Conservation (phyloP, 257 asterid genomes). For the Jaltomata sinuosa region DNA sequence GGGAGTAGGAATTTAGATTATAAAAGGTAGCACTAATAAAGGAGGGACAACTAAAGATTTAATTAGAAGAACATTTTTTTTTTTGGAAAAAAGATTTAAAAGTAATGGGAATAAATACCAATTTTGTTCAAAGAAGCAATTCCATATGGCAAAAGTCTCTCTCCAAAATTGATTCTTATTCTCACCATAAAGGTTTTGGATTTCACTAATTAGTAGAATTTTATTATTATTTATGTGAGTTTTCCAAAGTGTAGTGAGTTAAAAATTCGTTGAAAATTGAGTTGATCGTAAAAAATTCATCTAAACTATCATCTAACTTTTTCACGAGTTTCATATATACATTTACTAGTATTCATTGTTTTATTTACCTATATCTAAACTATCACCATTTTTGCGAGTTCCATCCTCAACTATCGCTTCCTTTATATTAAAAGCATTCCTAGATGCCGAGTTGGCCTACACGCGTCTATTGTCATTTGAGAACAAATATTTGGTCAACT, state of each 20-base stretch:
- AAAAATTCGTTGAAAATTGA: not conserved
- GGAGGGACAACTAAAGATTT: constrained; percentile 5
- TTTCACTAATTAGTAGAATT: not conserved
- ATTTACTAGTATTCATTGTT: too few relatives aligned
- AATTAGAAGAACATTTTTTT: not conserved
- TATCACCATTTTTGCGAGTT: not conserved
- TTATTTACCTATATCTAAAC: too few relatives aligned
- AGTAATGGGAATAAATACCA: constrained; percentile 32
- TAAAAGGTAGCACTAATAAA: constrained; percentile 1
- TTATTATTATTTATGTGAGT: not conserved
- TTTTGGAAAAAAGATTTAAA: not conserved
- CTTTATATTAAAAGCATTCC: not conserved
- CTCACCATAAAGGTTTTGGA: constrained; percentile 4
- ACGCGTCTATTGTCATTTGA: too few relatives aligned
- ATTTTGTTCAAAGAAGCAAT: not conserved
- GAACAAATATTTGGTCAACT: too few relatives aligned
- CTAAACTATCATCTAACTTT: not conserved
- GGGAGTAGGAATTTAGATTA: constrained; percentile 15
- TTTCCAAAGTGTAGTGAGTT: not conserved
- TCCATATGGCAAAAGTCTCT: not conserved
- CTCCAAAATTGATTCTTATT: constrained; percentile 9
- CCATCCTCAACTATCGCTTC: not conserved
- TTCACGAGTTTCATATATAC: not conserved
- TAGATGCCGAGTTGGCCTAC: too few relatives aligned
- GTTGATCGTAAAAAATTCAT: too few relatives aligned